Conservation (phyloP, 148 eudicot species). For the Amaranthus cruentus region DNA sequence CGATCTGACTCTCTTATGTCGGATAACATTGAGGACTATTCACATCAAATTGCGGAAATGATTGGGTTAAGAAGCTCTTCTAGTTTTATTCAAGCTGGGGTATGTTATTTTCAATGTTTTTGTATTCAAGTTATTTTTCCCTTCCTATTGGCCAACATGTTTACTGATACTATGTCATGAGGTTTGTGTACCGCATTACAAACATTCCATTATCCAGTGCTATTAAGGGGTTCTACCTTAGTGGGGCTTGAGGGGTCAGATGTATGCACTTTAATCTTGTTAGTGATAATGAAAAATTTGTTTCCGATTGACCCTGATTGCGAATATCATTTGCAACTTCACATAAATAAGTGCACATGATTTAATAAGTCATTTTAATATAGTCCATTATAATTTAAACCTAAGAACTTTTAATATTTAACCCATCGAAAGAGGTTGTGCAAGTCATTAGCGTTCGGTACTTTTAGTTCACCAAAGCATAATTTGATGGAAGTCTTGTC, state of each 20-base stretch:
- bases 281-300: too few species aligned
- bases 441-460: too few species aligned
- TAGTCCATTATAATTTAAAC: too few species aligned
- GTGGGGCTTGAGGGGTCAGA: too few species aligned
- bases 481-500: background rate
- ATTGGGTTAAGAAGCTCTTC: slow-evolving; percentile 92
- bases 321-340: too few species aligned
- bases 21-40: slow-evolving; percentile 92
- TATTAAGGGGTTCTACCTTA: background rate
- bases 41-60: slow-evolving; percentile 99
- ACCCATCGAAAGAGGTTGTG: too few species aligned
- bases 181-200: background rate
- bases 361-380: too few species aligned
- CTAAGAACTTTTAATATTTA: too few species aligned
- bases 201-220: too few species aligned
- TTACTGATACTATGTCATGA: background rate
- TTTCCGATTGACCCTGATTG: too few species aligned
- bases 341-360: too few species aligned
- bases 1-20: slow-evolving; percentile 72
- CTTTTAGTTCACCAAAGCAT: background rate
- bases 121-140: background rate
- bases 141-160: background rate
- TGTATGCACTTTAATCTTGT: too few species aligned
- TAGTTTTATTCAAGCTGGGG: slow-evolving; percentile 81
- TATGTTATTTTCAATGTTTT: slow-evolving; percentile 22